phyloP scores from a whole-genome alignment of 2,329 filamentous ascomycete genomes.

The Penicillium sp. region DNA sequence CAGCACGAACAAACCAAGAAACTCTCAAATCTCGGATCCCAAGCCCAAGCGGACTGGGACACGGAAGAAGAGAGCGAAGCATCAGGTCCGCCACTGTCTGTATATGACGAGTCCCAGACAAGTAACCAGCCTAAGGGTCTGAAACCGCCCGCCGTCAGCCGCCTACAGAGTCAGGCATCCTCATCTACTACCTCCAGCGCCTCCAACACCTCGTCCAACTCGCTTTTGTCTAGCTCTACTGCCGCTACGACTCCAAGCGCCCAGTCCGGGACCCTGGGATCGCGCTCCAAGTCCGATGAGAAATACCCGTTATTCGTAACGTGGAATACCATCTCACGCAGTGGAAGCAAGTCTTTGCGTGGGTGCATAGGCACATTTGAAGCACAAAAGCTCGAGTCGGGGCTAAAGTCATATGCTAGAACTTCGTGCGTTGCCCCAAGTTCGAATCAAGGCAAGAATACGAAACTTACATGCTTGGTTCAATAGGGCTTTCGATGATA shows the following conservation, averaged over 20 bases:
- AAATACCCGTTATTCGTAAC: conserved; percentile 86
- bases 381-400: conserved; percentile 68
- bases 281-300: conserved; percentile 30
- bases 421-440: conserved; percentile 61
- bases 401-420: conserved; percentile 77
- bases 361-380: conserved; percentile 98
- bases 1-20: conserved; percentile 48
- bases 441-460: neutral
- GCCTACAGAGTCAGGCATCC: conserved; percentile 35
- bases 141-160: conserved; percentile 35
- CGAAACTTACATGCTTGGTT: conserved; percentile 1
- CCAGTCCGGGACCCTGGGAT: conserved; percentile 28
- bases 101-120: conserved; percentile 28
- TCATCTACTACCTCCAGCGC: conserved; percentile 47
- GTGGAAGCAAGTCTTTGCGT: conserved; percentile 68
- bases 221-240: conserved; percentile 43
- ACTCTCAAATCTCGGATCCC: conserved; percentile 35
- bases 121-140: conserved; percentile 22
- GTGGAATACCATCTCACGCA: conserved; percentile 75
- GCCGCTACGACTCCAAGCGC: conserved; percentile 48
- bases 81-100: conserved; percentile 2
- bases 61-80: conserved; percentile 32
- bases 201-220: conserved; percentile 51
- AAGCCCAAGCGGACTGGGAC: conserved; percentile 26
- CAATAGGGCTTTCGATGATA: conserved; percentile 62